Conservation (phyloP, 2,329 filamentous ascomycete species). For the Aspergillus spinulosporus region DNA sequence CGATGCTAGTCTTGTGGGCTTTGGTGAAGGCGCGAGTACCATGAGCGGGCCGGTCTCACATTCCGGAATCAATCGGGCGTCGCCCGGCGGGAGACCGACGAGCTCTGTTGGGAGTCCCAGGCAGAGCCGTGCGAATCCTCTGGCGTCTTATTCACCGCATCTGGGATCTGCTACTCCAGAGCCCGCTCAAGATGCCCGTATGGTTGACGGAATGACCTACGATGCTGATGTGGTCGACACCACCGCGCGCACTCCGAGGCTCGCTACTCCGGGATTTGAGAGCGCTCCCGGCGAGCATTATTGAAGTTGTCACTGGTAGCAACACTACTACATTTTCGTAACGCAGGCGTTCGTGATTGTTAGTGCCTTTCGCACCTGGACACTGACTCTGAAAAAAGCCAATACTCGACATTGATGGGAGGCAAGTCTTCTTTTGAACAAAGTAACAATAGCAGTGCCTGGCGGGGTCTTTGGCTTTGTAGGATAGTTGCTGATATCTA, state of each 20-base stretch:
- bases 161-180: constrained; percentile 41
- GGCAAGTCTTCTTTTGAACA: background rate
- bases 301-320: background rate
- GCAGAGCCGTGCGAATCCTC: constrained; percentile 34
- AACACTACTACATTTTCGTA: background rate
- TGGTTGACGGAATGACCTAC: constrained; percentile 68
- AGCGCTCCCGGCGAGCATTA: background rate
- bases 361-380: background rate
- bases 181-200: constrained; percentile 57
- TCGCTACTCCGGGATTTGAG: constrained; percentile 39
- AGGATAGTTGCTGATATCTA: background rate
- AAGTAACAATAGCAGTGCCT: background rate
- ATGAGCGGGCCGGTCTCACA: constrained; percentile 74
- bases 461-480: background rate
- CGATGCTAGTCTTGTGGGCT: constrained; percentile 80
- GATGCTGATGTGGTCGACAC: constrained; percentile 65
- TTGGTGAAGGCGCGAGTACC: constrained; percentile 87
- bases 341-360: constrained; percentile 3
- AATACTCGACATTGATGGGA: background rate
- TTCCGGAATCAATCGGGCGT: constrained; percentile 48
- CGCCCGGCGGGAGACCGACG: constrained; percentile 39
- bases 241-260: constrained; percentile 59
- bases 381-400: background rate
- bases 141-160: constrained; percentile 31
- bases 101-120: constrained; percentile 44